Percentiles rank a stretch among this genome's conserved stretches.
These are phyloP conservation scores for Populus pruinosa DNA, from an alignment of 345 rosid genomes.

Conservation along the genomic window DNA sequence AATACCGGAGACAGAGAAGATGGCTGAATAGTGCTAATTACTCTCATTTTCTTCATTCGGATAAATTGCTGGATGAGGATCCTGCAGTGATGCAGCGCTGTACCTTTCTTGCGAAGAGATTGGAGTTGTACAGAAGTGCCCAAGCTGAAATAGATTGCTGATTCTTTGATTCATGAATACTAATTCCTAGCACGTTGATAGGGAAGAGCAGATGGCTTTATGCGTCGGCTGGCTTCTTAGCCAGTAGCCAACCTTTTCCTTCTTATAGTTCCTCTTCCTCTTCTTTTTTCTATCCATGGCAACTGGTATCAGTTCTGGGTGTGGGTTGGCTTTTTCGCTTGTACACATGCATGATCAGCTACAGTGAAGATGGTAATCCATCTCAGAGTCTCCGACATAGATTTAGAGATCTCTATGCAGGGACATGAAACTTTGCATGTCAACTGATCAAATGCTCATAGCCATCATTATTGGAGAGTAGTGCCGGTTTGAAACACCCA, in stretches of 20 bases:
- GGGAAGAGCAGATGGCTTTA: neutral
- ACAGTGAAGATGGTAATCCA: too few species aligned
- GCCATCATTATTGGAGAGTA: too few species aligned
- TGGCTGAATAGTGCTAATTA: neutral
- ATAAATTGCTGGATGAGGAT: constrained; percentile 66
- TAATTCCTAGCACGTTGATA: neutral
- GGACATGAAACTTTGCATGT: too few species aligned
- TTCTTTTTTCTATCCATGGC: neutral
- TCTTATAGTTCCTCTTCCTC: neutral
- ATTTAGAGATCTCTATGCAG: too few species aligned
- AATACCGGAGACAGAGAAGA: neutral
- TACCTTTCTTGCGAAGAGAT: constrained; percentile 60
- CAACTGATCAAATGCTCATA: too few species aligned
- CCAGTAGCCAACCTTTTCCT: neutral
- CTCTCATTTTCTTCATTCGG: constrained; percentile 31
- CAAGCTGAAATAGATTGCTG: constrained; percentile 60
- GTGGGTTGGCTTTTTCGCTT: too few species aligned
- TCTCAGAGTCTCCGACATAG: too few species aligned
- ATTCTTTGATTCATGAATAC: constrained; percentile 1
- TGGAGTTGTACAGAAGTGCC: constrained; percentile 86
- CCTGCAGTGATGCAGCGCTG: constrained; percentile 84
- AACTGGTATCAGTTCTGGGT: too few species aligned
- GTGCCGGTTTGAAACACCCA: too few species aligned
- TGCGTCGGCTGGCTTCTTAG: neutral
- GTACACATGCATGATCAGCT: too few species aligned